Evolutionary conservation across 176 grass and related monocot genomes (phyloP), one percentile per base, ranked within the genome.

Genomic region (Pontederia paniculata): DNA sequence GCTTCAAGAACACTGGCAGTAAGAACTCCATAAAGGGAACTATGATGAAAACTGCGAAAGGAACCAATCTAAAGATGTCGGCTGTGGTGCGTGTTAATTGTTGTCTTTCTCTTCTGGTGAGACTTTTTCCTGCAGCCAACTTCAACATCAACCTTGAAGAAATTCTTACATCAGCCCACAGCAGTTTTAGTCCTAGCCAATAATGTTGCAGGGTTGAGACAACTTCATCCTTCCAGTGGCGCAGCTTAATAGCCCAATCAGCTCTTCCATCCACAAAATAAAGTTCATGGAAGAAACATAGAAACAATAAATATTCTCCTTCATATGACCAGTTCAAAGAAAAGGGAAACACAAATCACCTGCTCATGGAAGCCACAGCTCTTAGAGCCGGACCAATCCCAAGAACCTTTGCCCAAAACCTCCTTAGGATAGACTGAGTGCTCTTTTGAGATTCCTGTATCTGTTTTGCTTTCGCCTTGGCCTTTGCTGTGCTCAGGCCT

Each of bases 21-120:
- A 97, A 83, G 16, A 97, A 44, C 63, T 97, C 91, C 91, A 97
- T 97, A 62, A 97, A 97, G 6, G 91, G 91, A 58, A 90, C 75
- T 45, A 90, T 79, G 52, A 97, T 84, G 66, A 97, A 97, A 31
- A 97, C 82, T 6, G 91, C 91, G 25, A 97, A 72, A 49, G 91
- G 91, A 58, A 97, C 91, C 66, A 97, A 74, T 60, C 79, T 86
- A 58, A 97, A 83, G 45, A 97, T 81, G 72, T 97, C 91, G 47
- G 86, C 85, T 54, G 82, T 90, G 55, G 91, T 90, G 46, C 82
- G 86, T 49, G 91, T 97, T 41, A 97, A 74, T 61, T 97, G 91
- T 48, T 79, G 76, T 60, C 91, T 79, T 69, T 97, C 79, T 84
- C 82, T 81, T 74, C 86, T 90, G 42, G 91, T 78, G 21, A 97